Evolutionary conservation across 1,139 yeast species (phyloP).

Genomic region (Waltiozyma solani): DNA sequence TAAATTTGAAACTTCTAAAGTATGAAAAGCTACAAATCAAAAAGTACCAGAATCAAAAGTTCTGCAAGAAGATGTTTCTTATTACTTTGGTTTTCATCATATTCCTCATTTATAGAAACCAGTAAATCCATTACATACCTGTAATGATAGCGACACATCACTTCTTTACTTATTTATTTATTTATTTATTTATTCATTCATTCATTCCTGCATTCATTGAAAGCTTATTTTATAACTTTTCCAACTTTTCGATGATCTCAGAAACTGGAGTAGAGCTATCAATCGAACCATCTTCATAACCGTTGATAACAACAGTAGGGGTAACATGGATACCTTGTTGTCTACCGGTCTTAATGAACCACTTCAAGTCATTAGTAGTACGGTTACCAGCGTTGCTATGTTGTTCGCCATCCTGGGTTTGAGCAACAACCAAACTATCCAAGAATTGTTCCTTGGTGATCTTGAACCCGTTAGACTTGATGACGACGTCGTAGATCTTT

Average conservation of each 20-base stretch:
- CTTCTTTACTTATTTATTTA: no score
- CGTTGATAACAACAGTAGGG: constrained; percentile 73
- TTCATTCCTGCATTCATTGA: no score
- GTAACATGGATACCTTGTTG: constrained; percentile 77
- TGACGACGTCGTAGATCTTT: constrained; percentile 21
- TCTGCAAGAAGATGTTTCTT: neutral
- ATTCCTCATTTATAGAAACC: neutral
- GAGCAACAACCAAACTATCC: constrained; percentile 18
- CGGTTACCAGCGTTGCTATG: constrained; percentile 48
- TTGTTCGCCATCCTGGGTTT: constrained; percentile 12
- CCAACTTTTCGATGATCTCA: constrained; percentile 21
- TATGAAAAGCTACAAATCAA: neutral
- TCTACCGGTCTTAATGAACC: constrained; percentile 63
- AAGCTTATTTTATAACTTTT: neutral
- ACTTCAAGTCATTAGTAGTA: constrained; percentile 54
- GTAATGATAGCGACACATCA: no score
- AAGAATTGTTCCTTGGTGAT: constrained; percentile 30
- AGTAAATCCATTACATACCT: no score
- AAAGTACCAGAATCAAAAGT: neutral
- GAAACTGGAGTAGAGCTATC: constrained; percentile 32
- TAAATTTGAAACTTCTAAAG: neutral
- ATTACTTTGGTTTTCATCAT: neutral
- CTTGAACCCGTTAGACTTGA: constrained; percentile 37
- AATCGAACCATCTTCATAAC: constrained; percentile 37
- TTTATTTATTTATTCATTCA: no score